Percentiles rank a stretch among this genome's conserved stretches.
phyloP scores from a whole-genome alignment of 495 filamentous ascomycete genomes.

The Elasticomyces elasticus region DNA sequence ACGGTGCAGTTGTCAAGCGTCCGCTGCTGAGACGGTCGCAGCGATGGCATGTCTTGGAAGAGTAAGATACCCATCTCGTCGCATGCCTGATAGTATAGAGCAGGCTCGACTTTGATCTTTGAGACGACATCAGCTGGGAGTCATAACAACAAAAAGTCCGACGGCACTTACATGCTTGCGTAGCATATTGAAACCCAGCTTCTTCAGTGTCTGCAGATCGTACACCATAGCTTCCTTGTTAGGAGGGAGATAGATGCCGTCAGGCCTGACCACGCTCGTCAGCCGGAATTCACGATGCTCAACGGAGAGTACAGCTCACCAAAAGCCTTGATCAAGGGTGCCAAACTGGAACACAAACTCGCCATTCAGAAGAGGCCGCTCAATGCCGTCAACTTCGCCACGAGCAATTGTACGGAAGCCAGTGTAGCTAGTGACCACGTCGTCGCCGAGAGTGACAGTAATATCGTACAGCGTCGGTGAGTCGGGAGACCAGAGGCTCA shows the following conservation, averaged over 20 bases:
- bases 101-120: conserved; percentile 58
- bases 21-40: conserved; percentile 30
- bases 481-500: conserved; percentile 51
- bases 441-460: conserved; percentile 44
- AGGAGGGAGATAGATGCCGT: conserved; percentile 53
- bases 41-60: conserved; percentile 60
- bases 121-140: not conserved
- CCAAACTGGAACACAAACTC: conserved; percentile 57
- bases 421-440: conserved; percentile 49
- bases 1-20: conserved; percentile 15
- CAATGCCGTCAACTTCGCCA: conserved; percentile 46
- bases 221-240: conserved; percentile 55
- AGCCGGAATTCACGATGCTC: not conserved
- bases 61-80: conserved; percentile 54
- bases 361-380: conserved; percentile 52
- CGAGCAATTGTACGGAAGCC: conserved; percentile 55
- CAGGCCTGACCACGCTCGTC: conserved; percentile 58
- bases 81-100: conserved; percentile 57
- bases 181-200: conserved; percentile 55
- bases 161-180: conserved; percentile 50
- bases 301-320: conserved; percentile 46
- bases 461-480: conserved; percentile 55
- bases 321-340: conserved; percentile 59
- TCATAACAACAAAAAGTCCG: not conserved
- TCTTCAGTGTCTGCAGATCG: conserved; percentile 51